Percentiles rank a stretch among this genome's conserved stretches.
phyloP scores from a whole-genome alignment of 2,329 filamentous ascomycete genomes.

The Pseudonectria buxi region DNA sequence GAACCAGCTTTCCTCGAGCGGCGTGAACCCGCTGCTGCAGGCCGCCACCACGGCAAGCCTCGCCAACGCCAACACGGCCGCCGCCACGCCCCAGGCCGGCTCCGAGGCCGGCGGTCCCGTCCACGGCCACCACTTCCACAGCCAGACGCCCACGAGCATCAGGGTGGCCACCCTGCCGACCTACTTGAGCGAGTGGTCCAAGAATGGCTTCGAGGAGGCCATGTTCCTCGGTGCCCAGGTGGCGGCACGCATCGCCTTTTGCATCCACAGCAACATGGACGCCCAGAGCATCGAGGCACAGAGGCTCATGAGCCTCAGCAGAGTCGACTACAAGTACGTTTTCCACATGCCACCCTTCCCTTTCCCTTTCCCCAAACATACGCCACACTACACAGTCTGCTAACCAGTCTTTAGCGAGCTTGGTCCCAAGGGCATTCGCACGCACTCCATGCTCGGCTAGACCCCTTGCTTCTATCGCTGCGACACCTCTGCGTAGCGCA shows the following conservation, averaged over 20 bases:
- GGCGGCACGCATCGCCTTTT: constrained; percentile 58
- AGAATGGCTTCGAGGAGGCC: constrained; percentile 70
- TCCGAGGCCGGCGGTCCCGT: constrained; percentile 32
- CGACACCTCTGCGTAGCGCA: neutral
- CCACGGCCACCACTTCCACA: constrained; percentile 48
- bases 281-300: constrained; percentile 44
- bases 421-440: constrained; percentile 47
- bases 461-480: neutral
- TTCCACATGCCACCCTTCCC: neutral
- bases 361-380: neutral
- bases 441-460: constrained; percentile 47
- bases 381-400: constrained; percentile 9
- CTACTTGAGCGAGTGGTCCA: constrained; percentile 89
- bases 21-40: constrained; percentile 84
- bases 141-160: constrained; percentile 75
- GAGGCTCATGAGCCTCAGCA: constrained; percentile 48
- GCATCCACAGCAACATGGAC: constrained; percentile 50
- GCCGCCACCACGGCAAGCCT: constrained; percentile 75
- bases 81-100: constrained; percentile 34
- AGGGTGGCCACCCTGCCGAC: constrained; percentile 71
- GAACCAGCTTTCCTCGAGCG: constrained; percentile 48
- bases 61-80: constrained; percentile 26
- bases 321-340: constrained; percentile 56
- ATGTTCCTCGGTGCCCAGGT: constrained; percentile 85
- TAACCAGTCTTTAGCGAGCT: constrained; percentile 37